These are phyloP conservation scores for Dactylellina drechsleri DNA, from an alignment of 2,329 filamentous ascomycete genomes.

Conservation along the genomic window DNA sequence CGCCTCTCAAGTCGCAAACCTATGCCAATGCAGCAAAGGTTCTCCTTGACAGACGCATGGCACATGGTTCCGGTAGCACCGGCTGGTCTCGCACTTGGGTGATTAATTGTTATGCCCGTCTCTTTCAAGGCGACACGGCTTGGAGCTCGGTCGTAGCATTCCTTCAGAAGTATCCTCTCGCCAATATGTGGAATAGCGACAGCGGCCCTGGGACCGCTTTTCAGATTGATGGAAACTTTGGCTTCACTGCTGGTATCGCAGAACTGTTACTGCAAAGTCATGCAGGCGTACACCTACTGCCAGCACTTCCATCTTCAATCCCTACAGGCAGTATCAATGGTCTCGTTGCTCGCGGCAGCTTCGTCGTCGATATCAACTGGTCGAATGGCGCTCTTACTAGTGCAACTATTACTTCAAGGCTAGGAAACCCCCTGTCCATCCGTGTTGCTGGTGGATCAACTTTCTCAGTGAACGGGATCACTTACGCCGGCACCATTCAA, in stretches of 20 bases:
- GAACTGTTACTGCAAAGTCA: constrained; percentile 65
- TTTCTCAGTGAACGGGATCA: constrained; percentile 14
- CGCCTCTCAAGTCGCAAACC: constrained; percentile 57
- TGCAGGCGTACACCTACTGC: constrained; percentile 10
- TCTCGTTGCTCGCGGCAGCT: constrained; percentile 51
- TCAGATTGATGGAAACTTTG: constrained; percentile 67
- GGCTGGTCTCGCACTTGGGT: constrained; percentile 68
- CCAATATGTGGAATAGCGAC: constrained; percentile 64
- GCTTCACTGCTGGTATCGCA: constrained; percentile 64
- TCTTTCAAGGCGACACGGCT: constrained; percentile 62
- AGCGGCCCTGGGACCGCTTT: constrained; percentile 61
- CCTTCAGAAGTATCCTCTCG: constrained; percentile 63
- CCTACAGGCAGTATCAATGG: constrained; percentile 42
- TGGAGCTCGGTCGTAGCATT: constrained; percentile 61
- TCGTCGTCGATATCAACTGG: constrained; percentile 54
- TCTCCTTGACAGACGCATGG: constrained; percentile 58
- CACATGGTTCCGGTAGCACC: constrained; percentile 64
- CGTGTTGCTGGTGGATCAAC: constrained; percentile 17
- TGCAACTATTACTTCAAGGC: constrained; percentile 34
- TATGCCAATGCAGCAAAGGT: constrained; percentile 58
- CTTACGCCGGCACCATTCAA: constrained; percentile 11
- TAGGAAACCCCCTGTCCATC: constrained; percentile 43
- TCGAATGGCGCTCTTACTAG: constrained; percentile 20
- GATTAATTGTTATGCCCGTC: constrained; percentile 65
- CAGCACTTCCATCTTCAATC: constrained; percentile 56